Evolutionary conservation across 441 rosid genomes (phyloP).

Genomic region (Pelargonium cotyledonis): DNA sequence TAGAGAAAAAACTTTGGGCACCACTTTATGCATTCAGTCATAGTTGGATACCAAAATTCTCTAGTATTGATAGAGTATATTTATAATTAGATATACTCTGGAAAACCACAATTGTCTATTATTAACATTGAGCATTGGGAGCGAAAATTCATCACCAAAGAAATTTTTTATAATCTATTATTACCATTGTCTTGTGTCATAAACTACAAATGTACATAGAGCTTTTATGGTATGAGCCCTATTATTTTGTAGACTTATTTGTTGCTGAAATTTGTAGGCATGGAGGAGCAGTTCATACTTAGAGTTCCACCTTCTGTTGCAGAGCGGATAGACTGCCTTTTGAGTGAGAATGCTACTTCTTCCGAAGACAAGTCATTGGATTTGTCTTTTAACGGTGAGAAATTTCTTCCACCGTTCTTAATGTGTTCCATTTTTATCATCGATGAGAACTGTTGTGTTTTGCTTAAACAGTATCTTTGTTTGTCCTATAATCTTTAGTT

Average conservation of each 20-base stretch:
- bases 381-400: conserved; percentile 70
- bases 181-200: too few species aligned
- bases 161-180: too few species aligned
- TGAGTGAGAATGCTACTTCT: conserved; percentile 57
- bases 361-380: conserved; percentile 68
- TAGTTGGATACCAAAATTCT: too few species aligned
- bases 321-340: conserved; percentile 60
- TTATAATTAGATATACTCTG: too few species aligned
- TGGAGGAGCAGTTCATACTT: conserved; percentile 92
- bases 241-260: neutral
- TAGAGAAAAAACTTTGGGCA: too few species aligned
- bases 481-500: neutral
- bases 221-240: neutral
- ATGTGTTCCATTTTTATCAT: neutral
- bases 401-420: neutral
- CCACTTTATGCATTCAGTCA: too few species aligned
- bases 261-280: conserved; percentile 24
- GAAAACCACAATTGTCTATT: too few species aligned
- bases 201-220: too few species aligned
- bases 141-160: too few species aligned
- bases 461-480: neutral
- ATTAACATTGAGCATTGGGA: too few species aligned
- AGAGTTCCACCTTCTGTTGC: conserved; percentile 91
- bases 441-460: neutral
- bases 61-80: too few species aligned